Base-by-base conservation (phyloP, 805 yeast genomes). In the Starmerella kuoi region DNA sequence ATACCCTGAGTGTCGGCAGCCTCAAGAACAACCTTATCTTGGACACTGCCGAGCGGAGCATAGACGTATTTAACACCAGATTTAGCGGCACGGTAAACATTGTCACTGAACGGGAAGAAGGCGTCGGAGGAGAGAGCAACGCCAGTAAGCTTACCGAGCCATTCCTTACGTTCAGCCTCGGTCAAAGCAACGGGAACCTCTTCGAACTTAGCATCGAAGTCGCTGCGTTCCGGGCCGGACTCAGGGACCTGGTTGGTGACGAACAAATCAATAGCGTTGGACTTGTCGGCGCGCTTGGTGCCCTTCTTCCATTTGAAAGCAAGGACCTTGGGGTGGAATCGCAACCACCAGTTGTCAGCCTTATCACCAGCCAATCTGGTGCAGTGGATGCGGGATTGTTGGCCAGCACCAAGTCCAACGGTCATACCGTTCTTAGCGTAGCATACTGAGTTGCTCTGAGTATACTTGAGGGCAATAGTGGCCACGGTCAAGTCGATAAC, bases 31-130 rank as follows among this genome's bases (percentile, higher is more conserved):
- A 87, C 94, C 69, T 82, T 79, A 67, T 91, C 99, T 85, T 85
- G 88, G 49, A 91, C 95, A 18, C 95, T 85, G 45, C 99, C 99
- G 38, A 93, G 76, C 45, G 99, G 94, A 40, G 99, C 98, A 57
- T 95, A 93, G 61, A 91, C 73, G 68, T 70, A 91, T 65, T 84
- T 85, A 55, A 87, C 99, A 63, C 99, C 99, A 17, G 94, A 80
- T 71, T 83, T 77, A 40, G 78, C 95, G 51, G 97, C 97, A 65
- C 99, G 78, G 76, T 88, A 86, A 55, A 91, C 95, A 61, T 91
- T 91, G 66, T 91, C 99, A 53, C 97, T 91, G 91, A 91, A 91
- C 67, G 99, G 99, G 94, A 91, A 91, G 77, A 91, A 91, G 23
- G 99, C 99, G 62, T 91, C 99, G 3, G 96, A 86, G 15, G 95